These are phyloP conservation scores for Pyronema domesticum DNA, from an alignment of 495 filamentous ascomycete species.

Conservation along the genomic window DNA sequence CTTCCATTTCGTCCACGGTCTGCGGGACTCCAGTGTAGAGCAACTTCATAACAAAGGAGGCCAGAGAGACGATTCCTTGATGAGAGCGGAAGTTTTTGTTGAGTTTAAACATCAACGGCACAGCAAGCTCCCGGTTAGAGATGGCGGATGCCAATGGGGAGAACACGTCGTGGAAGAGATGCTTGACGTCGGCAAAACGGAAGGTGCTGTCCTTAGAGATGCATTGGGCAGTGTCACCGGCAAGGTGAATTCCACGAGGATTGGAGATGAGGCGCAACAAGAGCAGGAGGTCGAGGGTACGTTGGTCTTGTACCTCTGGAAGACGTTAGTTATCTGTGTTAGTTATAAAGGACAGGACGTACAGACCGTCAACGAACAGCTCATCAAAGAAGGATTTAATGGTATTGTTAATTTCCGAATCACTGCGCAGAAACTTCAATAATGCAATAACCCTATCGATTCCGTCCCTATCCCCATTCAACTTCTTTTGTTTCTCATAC, in stretches of 20 bases:
- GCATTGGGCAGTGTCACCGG: slow-evolving; percentile 32
- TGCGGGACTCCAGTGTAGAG: slow-evolving; percentile 27
- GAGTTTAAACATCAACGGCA: slow-evolving; percentile 24
- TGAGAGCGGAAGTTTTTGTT: slow-evolving; percentile 31
- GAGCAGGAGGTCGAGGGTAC: slow-evolving; percentile 27
- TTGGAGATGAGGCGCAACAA: slow-evolving; percentile 26
- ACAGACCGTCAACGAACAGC: slow-evolving; percentile 29
- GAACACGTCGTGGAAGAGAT: slow-evolving; percentile 27
- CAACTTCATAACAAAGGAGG: slow-evolving; percentile 27
- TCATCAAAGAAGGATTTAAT: slow-evolving; percentile 27
- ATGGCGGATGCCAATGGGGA: slow-evolving; percentile 1
- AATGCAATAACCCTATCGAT: slow-evolving; percentile 25
- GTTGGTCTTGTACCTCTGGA: slow-evolving; percentile 30
- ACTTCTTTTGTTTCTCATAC: slow-evolving; percentile 27
- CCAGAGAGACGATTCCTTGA: slow-evolving; percentile 30
- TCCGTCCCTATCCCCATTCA: slow-evolving; percentile 24
- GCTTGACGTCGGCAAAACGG: slow-evolving; percentile 29
- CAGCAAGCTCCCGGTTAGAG: slow-evolving; percentile 12
- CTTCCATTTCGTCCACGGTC: slow-evolving; percentile 28
- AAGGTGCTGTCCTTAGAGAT: slow-evolving; percentile 32
- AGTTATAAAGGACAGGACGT: background rate
- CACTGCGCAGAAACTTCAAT: slow-evolving; percentile 2
- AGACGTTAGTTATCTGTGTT: background rate
- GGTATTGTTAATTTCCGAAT: slow-evolving; percentile 6
- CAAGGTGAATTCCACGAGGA: slow-evolving; percentile 28